Percentiles rank a stretch among this genome's conserved stretches.
Evolutionary conservation across 768 basidiomycete genomes (phyloP).

Genomic region (Coprinopsis cinerea): DNA sequence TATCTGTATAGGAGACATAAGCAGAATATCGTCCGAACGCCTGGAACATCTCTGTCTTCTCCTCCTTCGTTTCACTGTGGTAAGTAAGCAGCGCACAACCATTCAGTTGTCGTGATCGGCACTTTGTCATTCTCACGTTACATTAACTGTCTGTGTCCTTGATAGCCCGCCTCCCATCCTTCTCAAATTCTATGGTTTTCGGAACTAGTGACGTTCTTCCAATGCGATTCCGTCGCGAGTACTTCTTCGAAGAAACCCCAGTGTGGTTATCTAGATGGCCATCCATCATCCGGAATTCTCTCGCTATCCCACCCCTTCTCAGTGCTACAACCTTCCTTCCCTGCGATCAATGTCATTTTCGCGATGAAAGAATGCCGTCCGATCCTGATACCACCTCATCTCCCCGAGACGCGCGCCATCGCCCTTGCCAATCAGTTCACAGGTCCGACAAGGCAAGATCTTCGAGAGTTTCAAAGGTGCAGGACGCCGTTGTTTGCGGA

Average conservation of each 20-base stretch:
- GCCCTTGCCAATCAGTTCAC: constrained; percentile 37
- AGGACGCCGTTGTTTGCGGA: constrained; percentile 49
- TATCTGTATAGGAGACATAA: not conserved
- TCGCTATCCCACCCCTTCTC: not conserved
- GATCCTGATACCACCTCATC: constrained; percentile 41
- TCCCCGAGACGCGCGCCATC: constrained; percentile 42
- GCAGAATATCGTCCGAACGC: not conserved
- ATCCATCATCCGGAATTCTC: not conserved
- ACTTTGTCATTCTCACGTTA: constrained; percentile 1
- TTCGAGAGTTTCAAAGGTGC: constrained; percentile 33
- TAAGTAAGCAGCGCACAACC: not conserved
- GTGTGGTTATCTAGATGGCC: not conserved
- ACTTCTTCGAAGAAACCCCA: not conserved
- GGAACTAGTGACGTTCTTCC: not conserved
- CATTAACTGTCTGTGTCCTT: not conserved
- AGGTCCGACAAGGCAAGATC: constrained; percentile 53
- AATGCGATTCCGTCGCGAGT: not conserved
- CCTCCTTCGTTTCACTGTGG: not conserved
- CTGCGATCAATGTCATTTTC: constrained; percentile 49
- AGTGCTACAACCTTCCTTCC: constrained; percentile 22
- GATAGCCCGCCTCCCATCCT: not conserved
- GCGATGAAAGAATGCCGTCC: constrained; percentile 43
- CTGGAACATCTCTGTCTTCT: not conserved
- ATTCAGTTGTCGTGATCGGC: not conserved
- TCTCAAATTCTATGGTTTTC: constrained; percentile 1